Base-by-base conservation (phyloP, 2,329 filamentous ascomycete species). In the Epichloe hybrida region DNA sequence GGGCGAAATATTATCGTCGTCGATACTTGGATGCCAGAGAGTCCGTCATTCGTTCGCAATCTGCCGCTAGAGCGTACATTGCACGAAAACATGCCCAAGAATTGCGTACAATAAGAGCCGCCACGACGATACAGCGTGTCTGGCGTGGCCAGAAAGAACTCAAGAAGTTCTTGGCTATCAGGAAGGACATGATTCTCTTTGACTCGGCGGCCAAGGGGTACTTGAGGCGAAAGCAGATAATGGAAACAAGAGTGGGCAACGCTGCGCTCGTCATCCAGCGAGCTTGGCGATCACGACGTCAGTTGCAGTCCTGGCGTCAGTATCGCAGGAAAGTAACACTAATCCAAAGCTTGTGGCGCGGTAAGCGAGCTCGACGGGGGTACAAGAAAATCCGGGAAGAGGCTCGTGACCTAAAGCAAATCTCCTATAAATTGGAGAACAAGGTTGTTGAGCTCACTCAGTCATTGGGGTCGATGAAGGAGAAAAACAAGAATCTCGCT, bases 401-500 rank as follows among this genome's bases (percentile, higher is more conserved):
- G 70, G 93, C 93, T 57, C 86, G 93, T 64, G 94, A 98, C 73
- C 80, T 98, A 66, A 97, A 97, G 76, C 91, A 97, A 69, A 98
- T 98, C 59, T 97, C 93, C 2, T 98, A 98, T 76, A 97, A 95
- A 75, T 75, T 98, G 61, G 93, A 98, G 69, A 97, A 98, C 78
- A 98, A 98, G 81, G 93, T 98, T 55, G 88, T 98, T 55, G 93
- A 98, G 72, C 79, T 98, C 62, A 98, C 93, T 1, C 93, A 98
- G 68, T 88, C 85, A 47, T 71, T 98, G 60, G 90, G 93, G 57
- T 84, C 88, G 9, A 85, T 95, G 77, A 95, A 95, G 73, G 80
- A 84, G 55, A 88, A 95, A 71, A 98, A 98, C 79, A 96, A 95
- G 75, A 79, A 80, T 52, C 77, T 98, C 54, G 76, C 86, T 59